Conservation (phyloP, 2,329 filamentous ascomycete genomes). For the Leptosphaerulina australis region DNA sequence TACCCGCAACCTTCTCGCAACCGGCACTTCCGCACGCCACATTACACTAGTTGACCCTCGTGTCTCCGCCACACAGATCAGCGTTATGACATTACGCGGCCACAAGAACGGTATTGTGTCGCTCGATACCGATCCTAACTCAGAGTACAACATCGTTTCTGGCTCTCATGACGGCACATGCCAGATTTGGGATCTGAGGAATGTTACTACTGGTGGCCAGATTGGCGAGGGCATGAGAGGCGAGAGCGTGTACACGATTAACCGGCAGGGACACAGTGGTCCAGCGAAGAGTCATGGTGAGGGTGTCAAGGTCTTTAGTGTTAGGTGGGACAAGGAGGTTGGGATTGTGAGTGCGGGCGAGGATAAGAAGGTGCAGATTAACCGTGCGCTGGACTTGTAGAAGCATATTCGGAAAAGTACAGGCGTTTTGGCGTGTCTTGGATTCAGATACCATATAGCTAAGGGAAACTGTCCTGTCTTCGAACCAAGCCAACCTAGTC, state of each 20-base stretch:
- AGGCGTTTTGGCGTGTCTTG: conserved; percentile 23
- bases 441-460: conserved; percentile 26
- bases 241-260: conserved; percentile 78
- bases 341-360: conserved; percentile 92
- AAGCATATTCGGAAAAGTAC: conserved; percentile 8
- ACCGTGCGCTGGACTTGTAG: conserved; percentile 51
- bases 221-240: conserved; percentile 58
- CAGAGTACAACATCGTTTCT: conserved; percentile 82
- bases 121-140: conserved; percentile 66
- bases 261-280: conserved; percentile 70
- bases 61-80: conserved; percentile 73
- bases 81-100: conserved; percentile 88
- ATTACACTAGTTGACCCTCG: conserved; percentile 94
- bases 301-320: conserved; percentile 86
- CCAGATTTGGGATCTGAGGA: conserved; percentile 90
- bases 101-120: conserved; percentile 76
- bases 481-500: no score
- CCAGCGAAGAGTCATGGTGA: conserved; percentile 69
- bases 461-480: no score
- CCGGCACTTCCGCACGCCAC: conserved; percentile 83
- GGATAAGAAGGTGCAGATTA: conserved; percentile 94
- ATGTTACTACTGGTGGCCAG: conserved; percentile 65
- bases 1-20: conserved; percentile 66
- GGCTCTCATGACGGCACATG: conserved; percentile 93
- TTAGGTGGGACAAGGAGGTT: conserved; percentile 82